Evolutionary conservation across 257 asterid species (phyloP), one percentile per base, ranked within the genome.

Genomic region (Lycium barbarum): DNA sequence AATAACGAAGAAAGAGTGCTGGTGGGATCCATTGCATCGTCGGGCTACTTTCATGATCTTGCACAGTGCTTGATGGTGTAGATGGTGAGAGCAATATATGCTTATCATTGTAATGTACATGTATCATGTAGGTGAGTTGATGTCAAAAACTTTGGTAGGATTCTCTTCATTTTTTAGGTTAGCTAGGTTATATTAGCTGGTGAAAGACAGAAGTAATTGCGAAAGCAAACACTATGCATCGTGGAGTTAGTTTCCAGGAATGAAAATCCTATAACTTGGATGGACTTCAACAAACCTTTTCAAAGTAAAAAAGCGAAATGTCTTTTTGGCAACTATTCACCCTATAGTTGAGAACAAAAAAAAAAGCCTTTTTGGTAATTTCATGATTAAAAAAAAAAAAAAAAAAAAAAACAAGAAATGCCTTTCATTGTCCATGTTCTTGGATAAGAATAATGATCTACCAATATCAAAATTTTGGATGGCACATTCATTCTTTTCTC

Each of bases 61-160:
- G 59, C 62, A 53, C 10, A 78, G 63, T 53, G 65, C 17, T 78
- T 51, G 65, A 22, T 12, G 33, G 45, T 78, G 65, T 78, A 78
- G 82, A 78, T 78, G 65, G 82, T 51, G 82, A 33, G 65, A 33
- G 33, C 26, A 78, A 78, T 78, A 36, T 53, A 53, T 78, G 49
- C 51, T 20, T 33, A 4, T 53, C 82, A 78, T 78, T 26, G 82
- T 78, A 78, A 15, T 53, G 82, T 78, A 26, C 47, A 53, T 53
- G 82, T 78, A 53, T 8, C 53, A 7, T 53, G 82, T 53, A 78
- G 65, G 65, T 9, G 45, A 53, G 65, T 18, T 78, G 33, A 78
- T 78, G 47, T 53, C 65, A 53, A 14, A 38, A 76, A 33, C 82
- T 14, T 53, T 55, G 26, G 15, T 33, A 76, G 82, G 82, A 26